Evolutionary conservation across 352 stramenopile species (phyloP).

Genomic region (Phytophthora rubi): DNA sequence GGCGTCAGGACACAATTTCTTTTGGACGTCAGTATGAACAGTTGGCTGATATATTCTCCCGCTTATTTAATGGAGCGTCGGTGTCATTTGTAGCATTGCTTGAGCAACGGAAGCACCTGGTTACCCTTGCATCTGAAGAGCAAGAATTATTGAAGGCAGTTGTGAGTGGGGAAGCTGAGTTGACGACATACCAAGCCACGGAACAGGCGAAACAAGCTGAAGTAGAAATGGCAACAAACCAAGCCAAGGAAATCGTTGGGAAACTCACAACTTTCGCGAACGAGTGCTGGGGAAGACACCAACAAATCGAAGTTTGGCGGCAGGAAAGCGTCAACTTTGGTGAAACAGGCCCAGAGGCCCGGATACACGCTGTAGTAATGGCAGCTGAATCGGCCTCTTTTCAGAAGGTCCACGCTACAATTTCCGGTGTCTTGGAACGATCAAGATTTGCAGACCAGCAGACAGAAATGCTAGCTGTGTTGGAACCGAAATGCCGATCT

Average conservation of each 20-base stretch:
- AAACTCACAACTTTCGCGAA: conserved; percentile 47
- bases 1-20: conserved; percentile 58
- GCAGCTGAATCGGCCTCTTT: conserved; percentile 37
- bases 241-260: conserved; percentile 13
- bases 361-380: conserved; percentile 19
- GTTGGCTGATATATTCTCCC: conserved; percentile 26
- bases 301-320: conserved; percentile 55
- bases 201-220: conserved; percentile 15
- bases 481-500: conserved; percentile 38
- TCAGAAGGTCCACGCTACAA: conserved; percentile 15
- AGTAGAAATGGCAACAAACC: conserved; percentile 7
- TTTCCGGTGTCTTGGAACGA: conserved; percentile 18
- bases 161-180: conserved; percentile 9
- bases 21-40: conserved; percentile 54
- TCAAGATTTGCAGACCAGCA: conserved; percentile 21
- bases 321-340: conserved; percentile 36
- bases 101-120: conserved; percentile 24
- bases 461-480: conserved; percentile 26
- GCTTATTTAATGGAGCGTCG: conserved; percentile 18
- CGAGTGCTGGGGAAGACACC: conserved; percentile 57
- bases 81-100: conserved; percentile 31
- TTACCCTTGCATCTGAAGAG: conserved; percentile 39
- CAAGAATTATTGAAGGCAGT: conserved; percentile 24
- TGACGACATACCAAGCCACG: conserved; percentile 12
- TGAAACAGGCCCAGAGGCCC: conserved; percentile 12